These are phyloP conservation scores for Hamamelis virginiana DNA, from an alignment of 164 flowering plant species.

Conservation along the genomic window DNA sequence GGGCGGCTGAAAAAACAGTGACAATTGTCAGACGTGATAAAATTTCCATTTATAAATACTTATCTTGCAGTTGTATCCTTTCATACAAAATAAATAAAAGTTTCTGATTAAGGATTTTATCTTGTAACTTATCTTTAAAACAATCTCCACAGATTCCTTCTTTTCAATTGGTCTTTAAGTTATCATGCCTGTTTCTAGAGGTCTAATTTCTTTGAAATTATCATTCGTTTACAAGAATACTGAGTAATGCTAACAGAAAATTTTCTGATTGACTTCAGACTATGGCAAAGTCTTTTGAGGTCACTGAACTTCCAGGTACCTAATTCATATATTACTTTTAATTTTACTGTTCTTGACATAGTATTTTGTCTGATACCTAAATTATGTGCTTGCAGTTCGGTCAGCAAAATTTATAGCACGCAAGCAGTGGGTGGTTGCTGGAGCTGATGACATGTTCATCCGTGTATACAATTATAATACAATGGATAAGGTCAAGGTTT, in stretches of 20 bases:
- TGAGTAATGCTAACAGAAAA: no score
- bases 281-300: conserved; percentile 71
- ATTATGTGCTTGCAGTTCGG: conserved; percentile 55
- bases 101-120: neutral
- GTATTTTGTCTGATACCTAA: neutral
- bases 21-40: neutral
- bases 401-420: conserved; percentile 90
- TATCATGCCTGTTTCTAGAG: no score
- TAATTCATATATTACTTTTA: neutral
- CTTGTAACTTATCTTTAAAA: neutral
- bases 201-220: no score
- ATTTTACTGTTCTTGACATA: neutral
- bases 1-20: neutral
- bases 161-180: no score
- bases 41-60: neutral
- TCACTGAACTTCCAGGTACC: conserved; percentile 88
- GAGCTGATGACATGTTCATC: conserved; percentile 93
- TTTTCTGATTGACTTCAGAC: no score
- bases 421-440: conserved; percentile 96
- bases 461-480: conserved; percentile 98
- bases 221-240: no score
- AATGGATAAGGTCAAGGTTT: conserved; percentile 89
- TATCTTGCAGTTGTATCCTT: neutral
- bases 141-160: no score
- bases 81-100: neutral